Evolutionary conservation across 2,329 filamentous ascomycete genomes (phyloP), one percentile per base, ranked within the genome.

Genomic region (Claviceps purpurea): DNA sequence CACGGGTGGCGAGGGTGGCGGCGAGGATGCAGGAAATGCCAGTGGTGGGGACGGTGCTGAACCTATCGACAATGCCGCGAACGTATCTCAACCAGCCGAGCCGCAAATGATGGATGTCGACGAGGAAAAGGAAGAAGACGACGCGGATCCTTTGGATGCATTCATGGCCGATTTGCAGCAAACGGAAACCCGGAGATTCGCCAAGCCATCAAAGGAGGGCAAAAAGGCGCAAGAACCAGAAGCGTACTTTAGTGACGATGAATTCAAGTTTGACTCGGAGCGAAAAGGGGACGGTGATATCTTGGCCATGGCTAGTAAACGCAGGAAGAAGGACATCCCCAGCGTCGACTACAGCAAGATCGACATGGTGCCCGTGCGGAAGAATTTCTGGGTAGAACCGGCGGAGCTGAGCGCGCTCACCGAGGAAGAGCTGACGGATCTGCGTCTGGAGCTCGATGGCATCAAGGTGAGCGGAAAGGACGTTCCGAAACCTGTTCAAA

Each of bases 301-400:
- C 47, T 65, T 78, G 43, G 76, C 73, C 49, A 75, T 82, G 57
- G 72, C 78, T 5, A 73, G 70, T 62, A 85, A 76, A 76, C 84
- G 73, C 62, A 96, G 95, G 73, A 96, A 95, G 75, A 95, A 96
- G 69, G 93, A 97, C 55, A 83, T 97, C n/a, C 89, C 90, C 1
- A 76, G 75, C 0, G 78, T 95, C 51, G 84, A 98, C 68, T 95
- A 97, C 67, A 78, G 74, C 60, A 97, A 96, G 69, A 71, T 94
- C 57, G 80, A 90, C 52, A 84, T 97, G 60, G 80, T 90, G 59
- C 79, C 85, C 3, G 89, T 98, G 65, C 80, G 91, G 56, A 96
- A 95, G 72, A 85, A 89, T 65, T 98, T 98, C 68, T 98, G 95
- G 76, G 84, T 86, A 10, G 90, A 97, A 64, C 90, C 93, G 10